phyloP scores from a whole-genome alignment of 1,284 basidiomycete species.

The Ceraceosorus guamensis region DNA sequence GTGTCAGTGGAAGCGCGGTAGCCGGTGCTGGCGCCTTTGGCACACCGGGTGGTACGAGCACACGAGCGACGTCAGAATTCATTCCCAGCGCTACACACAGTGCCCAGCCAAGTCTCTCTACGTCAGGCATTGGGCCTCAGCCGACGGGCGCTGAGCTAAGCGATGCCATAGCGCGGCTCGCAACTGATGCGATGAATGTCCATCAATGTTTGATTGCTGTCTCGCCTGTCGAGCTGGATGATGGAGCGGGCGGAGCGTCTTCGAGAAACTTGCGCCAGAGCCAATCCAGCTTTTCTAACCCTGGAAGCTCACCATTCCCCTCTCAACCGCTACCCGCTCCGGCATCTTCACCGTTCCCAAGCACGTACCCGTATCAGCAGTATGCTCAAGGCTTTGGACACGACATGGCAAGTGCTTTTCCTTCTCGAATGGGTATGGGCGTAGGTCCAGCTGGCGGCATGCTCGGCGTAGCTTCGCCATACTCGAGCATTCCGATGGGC shows the following conservation, averaged over 20 bases:
- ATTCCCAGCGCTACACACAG: constrained; percentile 25
- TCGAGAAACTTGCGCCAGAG: too few relatives aligned
- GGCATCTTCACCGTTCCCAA: constrained; percentile 1
- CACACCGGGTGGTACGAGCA: constrained; percentile 1
- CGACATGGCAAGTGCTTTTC: background rate
- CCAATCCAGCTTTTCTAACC: background rate
- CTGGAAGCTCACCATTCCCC: constrained; percentile 7
- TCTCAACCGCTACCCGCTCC: background rate
- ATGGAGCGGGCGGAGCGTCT: background rate
- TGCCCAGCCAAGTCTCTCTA: constrained; percentile 29
- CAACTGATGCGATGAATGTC: constrained; percentile 32
- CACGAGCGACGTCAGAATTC: constrained; percentile 5
- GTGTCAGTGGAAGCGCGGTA: constrained; percentile 29
- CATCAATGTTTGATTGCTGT: constrained; percentile 40
- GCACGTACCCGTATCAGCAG: constrained; percentile 6
- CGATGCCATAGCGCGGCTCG: constrained; percentile 31
- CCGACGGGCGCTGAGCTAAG: constrained; percentile 28
- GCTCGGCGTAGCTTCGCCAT: background rate
- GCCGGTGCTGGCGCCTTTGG: constrained; percentile 8
- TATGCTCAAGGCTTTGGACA: constrained; percentile 10
- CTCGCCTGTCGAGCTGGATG: constrained; percentile 24
- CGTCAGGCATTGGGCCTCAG: constrained; percentile 8
- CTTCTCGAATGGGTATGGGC: background rate
- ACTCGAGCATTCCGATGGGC: background rate
- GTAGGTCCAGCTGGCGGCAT: background rate